These are phyloP conservation scores for Triticum aestivum DNA, from an alignment of 176 grass and related monocot species.

Conservation along the genomic window DNA sequence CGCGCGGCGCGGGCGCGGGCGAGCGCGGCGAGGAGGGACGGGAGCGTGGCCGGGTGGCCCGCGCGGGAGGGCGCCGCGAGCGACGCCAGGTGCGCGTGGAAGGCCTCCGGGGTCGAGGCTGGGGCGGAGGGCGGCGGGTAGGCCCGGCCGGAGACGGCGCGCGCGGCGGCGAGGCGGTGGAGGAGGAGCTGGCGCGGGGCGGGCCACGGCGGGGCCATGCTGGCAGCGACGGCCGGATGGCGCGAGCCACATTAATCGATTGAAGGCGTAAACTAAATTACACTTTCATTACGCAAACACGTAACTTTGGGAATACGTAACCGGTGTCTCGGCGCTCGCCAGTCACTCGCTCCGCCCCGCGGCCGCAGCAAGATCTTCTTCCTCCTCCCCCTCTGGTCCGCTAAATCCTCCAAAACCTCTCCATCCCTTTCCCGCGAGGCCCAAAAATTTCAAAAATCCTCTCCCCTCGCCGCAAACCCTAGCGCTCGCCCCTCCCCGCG, in stretches of 20 bases:
- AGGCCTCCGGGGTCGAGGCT: conserved; percentile 1
- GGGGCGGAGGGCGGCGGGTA: not conserved
- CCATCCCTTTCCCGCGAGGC: conserved; percentile 31
- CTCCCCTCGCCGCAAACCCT: not conserved
- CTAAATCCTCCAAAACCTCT: conserved; percentile 23
- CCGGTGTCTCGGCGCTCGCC: not conserved
- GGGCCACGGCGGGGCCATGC: not conserved
- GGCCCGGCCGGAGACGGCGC: conserved; percentile 7
- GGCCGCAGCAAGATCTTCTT: conserved; percentile 10
- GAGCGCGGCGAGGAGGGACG: conserved; percentile 21
- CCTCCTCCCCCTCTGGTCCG: not conserved
- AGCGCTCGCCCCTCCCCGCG: not conserved
- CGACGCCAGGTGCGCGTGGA: conserved; percentile 8
- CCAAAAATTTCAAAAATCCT: not conserved
- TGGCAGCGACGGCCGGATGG: not conserved
- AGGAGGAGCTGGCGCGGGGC: conserved; percentile 8
- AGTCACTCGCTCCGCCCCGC: not conserved
- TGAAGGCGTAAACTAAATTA: not conserved
- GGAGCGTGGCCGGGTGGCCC: conserved; percentile 13
- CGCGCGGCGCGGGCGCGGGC: conserved; percentile 15
- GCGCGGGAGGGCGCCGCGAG: conserved; percentile 23
- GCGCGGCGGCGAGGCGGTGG: conserved; percentile 17
- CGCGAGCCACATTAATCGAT: not conserved
- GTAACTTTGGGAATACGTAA: not conserved
- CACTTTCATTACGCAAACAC: not conserved